Percentiles rank a stretch among this genome's conserved stretches.
These are phyloP conservation scores for Cladosporium sp. DNA, from an alignment of 2,329 filamentous ascomycete genomes.

Conservation along the genomic window DNA sequence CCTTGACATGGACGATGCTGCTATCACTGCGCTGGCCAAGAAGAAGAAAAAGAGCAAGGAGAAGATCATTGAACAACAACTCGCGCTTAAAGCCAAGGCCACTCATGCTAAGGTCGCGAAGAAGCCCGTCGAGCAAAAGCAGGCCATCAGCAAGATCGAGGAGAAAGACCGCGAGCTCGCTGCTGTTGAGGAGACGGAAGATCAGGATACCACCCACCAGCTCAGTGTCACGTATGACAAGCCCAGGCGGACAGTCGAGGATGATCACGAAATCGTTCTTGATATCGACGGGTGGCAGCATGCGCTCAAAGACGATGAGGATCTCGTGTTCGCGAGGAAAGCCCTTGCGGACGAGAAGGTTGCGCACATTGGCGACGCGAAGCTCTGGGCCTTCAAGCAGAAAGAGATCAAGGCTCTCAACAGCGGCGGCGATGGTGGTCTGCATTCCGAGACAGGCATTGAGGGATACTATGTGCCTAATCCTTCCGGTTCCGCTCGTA, in stretches of 20 bases:
- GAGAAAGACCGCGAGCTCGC: slow-evolving; percentile 41
- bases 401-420: slow-evolving; percentile 67
- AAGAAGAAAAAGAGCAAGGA: slow-evolving; percentile 70
- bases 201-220: slow-evolving; percentile 42
- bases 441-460: slow-evolving; percentile 49
- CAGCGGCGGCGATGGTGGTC: slow-evolving; percentile 50
- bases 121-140: slow-evolving; percentile 25
- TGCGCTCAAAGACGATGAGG: slow-evolving; percentile 63
- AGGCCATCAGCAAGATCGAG: slow-evolving; percentile 32
- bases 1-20: slow-evolving; percentile 12
- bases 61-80: slow-evolving; percentile 63
- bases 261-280: slow-evolving; percentile 57
- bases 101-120: slow-evolving; percentile 25
- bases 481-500: slow-evolving; percentile 74
- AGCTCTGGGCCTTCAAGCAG: slow-evolving; percentile 64
- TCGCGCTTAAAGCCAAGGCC: slow-evolving; percentile 47
- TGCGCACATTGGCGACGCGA: slow-evolving; percentile 50
- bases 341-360: slow-evolving; percentile 43
- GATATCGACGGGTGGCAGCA: slow-evolving; percentile 67
- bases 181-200: slow-evolving; percentile 36
- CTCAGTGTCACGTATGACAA: slow-evolving; percentile 55
- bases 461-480: slow-evolving; percentile 79
- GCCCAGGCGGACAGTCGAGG: slow-evolving; percentile 59
- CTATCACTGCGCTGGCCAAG: slow-evolving; percentile 32
- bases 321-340: slow-evolving; percentile 51